Conservation (phyloP, 2,329 filamentous ascomycete genomes). For the Alternaria arborescens region DNA sequence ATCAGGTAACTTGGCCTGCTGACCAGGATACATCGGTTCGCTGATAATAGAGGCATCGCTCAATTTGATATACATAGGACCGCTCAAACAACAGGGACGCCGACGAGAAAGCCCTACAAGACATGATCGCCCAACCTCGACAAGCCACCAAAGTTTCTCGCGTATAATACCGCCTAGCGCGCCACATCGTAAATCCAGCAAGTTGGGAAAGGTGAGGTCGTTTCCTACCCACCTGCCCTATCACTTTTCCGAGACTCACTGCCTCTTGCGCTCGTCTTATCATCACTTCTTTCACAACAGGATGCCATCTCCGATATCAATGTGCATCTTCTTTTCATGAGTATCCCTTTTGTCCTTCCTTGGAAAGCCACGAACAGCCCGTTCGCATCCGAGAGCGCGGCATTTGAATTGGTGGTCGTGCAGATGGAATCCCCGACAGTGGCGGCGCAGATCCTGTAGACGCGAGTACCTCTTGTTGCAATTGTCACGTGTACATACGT, state of each 20-base stretch:
- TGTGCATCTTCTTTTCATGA: neutral
- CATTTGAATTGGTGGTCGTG: accelerated
- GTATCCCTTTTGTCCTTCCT: neutral
- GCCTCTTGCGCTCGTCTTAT: neutral
- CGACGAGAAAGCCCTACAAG: neutral
- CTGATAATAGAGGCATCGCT: too few relatives aligned
- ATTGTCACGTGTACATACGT: neutral
- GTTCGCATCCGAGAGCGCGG: neutral
- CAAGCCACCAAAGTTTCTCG: neutral
- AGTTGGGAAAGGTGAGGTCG: neutral
- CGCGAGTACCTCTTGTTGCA: neutral
- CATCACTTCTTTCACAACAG: neutral
- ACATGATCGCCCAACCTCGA: neutral
- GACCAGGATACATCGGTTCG: neutral
- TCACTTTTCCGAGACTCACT: too few relatives aligned
- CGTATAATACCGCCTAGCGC: neutral
- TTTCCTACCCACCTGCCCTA: too few relatives aligned
- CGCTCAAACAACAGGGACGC: neutral
- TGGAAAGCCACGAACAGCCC: neutral
- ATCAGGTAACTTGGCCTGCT: neutral
- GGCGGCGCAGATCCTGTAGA: neutral
- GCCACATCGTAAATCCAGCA: neutral
- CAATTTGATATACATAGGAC: neutral
- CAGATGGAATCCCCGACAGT: neutral
- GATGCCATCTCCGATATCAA: neutral